Evolutionary conservation across 805 yeast genomes (phyloP), one percentile per base, ranked within the genome.

Genomic region (Kodamaea lidongshanica): DNA sequence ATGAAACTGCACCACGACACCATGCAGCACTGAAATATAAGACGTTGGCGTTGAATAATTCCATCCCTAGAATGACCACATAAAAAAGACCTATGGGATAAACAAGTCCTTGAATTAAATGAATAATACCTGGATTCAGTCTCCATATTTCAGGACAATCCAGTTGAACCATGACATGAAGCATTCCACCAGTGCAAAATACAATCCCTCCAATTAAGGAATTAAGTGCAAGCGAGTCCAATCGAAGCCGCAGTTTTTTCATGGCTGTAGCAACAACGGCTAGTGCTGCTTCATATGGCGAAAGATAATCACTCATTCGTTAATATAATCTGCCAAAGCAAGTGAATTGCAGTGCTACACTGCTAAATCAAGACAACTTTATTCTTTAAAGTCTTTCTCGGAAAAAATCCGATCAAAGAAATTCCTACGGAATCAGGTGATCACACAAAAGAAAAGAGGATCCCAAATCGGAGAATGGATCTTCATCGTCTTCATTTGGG

Each of bases 201-300:
- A 83, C 50, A 2, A 79, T 40, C 0, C 86, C 92, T 4, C 87
- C 94, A 37, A 79, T 58, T 4, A 81, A 50, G 0, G 87, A 74
- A 48, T 80, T 80, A 12, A 81, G 45, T 0, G 74, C 40, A n/a
- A 83, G 49, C 1, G 77, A 66, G 35, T 77, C 79, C 4, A 75
- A 41, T 39, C 74, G 67, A 16, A 80, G 65, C 52, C 94, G 65
- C 4, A 88, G 71, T 46, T 83, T 83, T 53, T 83, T 83, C 92
- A 82, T 82, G 3, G 86, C 67, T 0, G 92, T 83, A 6, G 94
- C 94, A 12, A 82, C 89, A 23, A 81, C 79, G 0, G 94, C 92
- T 29, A 83, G 54, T 0, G 92, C 92, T 3, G 89, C 77, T 45
- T 83, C 94, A 55, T 82, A 77, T 5, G 89, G 83, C 4, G 86